These are phyloP conservation scores for Allomyces macrogynus DNA, from an alignment of 192 early-diverging fungal genomes.

Conservation along the genomic window DNA sequence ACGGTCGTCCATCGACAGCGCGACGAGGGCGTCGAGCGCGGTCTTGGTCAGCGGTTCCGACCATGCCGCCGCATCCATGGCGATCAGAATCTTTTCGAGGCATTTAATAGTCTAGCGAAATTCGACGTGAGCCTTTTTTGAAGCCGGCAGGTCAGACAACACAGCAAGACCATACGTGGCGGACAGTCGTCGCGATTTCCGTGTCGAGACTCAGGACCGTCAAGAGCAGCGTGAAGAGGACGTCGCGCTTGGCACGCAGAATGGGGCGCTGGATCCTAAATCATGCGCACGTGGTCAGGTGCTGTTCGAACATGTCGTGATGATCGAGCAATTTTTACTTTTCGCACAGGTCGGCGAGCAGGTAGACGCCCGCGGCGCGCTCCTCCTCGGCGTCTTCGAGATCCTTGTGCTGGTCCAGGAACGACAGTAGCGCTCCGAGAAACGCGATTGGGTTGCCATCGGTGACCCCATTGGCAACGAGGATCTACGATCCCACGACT, in stretches of 20 bases:
- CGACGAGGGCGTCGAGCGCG: conserved; percentile 48
- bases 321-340: too few relatives aligned
- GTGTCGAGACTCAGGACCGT: background rate
- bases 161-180: background rate
- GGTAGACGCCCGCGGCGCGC: background rate
- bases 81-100: conserved; percentile 51
- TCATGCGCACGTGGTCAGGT: too few relatives aligned
- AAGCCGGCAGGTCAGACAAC: too few relatives aligned
- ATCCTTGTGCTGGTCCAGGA: background rate
- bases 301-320: too few relatives aligned
- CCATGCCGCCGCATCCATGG: conserved; percentile 63
- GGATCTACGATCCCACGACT: background rate
- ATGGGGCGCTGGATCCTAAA: background rate
- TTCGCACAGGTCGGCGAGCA: background rate
- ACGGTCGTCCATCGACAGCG: conserved; percentile 56
- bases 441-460: background rate
- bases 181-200: background rate
- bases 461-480: background rate
- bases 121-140: too few relatives aligned
- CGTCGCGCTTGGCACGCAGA: background rate
- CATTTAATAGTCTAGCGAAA: conserved; percentile 15
- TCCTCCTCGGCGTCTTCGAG: background rate
- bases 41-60: conserved; percentile 39
- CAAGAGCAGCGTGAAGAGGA: background rate
- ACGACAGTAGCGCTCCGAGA: background rate